These are phyloP conservation scores for Monosporozyma servazzii DNA, from an alignment of 805 yeast species.

Conservation along the genomic window DNA sequence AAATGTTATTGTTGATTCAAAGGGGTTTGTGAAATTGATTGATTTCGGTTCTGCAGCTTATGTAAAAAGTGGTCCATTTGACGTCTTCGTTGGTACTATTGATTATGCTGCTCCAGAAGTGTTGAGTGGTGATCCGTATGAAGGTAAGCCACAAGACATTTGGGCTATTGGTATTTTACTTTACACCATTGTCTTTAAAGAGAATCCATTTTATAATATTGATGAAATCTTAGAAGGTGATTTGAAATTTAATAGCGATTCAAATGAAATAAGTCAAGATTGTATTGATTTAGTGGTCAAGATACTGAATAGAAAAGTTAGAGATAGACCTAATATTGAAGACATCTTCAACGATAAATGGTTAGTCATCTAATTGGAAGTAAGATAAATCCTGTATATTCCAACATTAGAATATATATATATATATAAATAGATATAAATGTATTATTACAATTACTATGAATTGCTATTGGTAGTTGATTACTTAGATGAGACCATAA, in stretches of 20 bases:
- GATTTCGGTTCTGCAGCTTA: constrained; percentile 96
- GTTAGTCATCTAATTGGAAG: constrained; percentile 31
- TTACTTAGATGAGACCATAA: no score
- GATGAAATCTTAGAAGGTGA: constrained; percentile 94
- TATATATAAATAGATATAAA: no score
- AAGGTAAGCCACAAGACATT: constrained; percentile 89
- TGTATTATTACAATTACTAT: no score
- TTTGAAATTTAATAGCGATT: constrained; percentile 39
- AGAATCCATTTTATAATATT: constrained; percentile 90
- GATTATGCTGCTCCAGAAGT: constrained; percentile 99
- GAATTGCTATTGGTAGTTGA: no score
- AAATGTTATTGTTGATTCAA: constrained; percentile 76
- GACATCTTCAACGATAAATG: constrained; percentile 66
- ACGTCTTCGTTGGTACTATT: constrained; percentile 93
- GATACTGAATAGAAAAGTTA: constrained; percentile 62
- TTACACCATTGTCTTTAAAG: constrained; percentile 84
- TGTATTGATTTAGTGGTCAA: constrained; percentile 51
- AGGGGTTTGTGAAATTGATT: constrained; percentile 73
- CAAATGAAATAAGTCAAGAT: constrained; percentile 40
- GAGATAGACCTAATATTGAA: constrained; percentile 62
- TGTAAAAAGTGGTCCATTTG: constrained; percentile 85
- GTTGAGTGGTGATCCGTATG: constrained; percentile 76
- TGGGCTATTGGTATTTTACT: constrained; percentile 94
- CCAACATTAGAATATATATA: neutral
- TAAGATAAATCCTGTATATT: neutral